Conservation (phyloP, 2,329 filamentous ascomycete species). For the Sarocladium strictum region DNA sequence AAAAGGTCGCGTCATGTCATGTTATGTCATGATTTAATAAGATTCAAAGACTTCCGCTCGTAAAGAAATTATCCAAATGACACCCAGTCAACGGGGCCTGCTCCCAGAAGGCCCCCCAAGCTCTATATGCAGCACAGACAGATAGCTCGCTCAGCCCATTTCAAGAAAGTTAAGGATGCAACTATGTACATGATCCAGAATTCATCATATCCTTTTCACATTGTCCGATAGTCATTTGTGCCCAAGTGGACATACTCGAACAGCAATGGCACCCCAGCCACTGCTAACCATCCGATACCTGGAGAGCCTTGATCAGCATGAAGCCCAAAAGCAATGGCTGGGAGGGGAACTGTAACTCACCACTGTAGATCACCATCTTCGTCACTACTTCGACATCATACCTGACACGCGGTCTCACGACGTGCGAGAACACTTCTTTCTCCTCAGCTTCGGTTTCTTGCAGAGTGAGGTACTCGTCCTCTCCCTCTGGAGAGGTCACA, state of each 20-base stretch:
- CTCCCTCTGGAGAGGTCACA: constrained; percentile 17
- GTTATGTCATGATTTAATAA: not conserved
- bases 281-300: constrained; percentile 80
- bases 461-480: constrained; percentile 27
- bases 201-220: constrained; percentile 13
- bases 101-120: not conserved
- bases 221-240: constrained; percentile 27
- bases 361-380: constrained; percentile 89
- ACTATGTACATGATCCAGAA: not conserved
- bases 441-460: constrained; percentile 53
- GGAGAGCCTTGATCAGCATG: constrained; percentile 11
- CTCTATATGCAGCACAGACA: constrained; percentile 2
- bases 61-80: not conserved
- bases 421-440: constrained; percentile 73
- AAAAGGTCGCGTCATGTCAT: too few species aligned
- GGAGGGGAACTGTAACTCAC: too few species aligned
- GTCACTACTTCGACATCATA: constrained; percentile 99
- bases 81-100: not conserved
- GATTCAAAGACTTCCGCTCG: not conserved
- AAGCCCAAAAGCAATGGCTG: not conserved
- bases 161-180: not conserved
- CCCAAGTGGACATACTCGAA: constrained; percentile 57
- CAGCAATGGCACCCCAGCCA: constrained; percentile 66
- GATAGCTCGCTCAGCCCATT: constrained; percentile 1
- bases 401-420: constrained; percentile 81